Conservation (phyloP, 2,329 filamentous ascomycete genomes). For the Zymoseptoria ardabiliae region DNA sequence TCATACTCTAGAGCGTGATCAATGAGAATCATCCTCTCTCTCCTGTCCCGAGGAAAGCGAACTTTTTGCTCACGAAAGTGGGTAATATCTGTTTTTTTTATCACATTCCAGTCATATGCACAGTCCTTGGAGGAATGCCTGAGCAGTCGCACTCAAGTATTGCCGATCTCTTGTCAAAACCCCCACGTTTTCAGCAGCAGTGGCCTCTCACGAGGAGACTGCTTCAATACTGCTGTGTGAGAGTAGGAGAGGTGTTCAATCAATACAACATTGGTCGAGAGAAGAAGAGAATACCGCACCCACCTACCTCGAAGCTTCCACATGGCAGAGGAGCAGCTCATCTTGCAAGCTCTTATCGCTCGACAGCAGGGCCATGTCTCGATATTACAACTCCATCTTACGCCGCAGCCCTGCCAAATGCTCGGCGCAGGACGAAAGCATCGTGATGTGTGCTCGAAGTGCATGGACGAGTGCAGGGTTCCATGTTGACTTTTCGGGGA, state of each 20-base stretch:
- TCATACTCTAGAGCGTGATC: no score
- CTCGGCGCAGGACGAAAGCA: background rate
- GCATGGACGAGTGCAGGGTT: background rate
- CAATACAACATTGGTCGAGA: background rate
- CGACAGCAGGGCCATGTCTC: background rate
- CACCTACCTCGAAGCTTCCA: slow-evolving; percentile 10
- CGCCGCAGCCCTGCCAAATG: background rate
- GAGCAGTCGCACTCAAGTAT: slow-evolving; percentile 46
- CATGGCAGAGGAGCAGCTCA: background rate
- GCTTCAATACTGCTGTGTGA: background rate
- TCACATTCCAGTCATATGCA: no score
- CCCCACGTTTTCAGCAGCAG: slow-evolving; percentile 16
- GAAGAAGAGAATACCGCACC: slow-evolving; percentile 2
- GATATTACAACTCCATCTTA: no score
- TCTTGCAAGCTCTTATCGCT: slow-evolving; percentile 21
- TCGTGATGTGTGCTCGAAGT: background rate
- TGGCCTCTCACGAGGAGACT: background rate
- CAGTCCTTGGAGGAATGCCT: slow-evolving; percentile 58
- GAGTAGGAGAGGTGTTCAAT: background rate
- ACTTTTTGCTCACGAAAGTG: no score
- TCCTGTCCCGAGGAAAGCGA: no score
- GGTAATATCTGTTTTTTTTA: no score
- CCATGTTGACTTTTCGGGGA: background rate
- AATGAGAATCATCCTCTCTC: no score
- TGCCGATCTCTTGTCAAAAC: slow-evolving; percentile 43